Conservation (phyloP, 306 rosid species). For the Citrullus amarus region DNA sequence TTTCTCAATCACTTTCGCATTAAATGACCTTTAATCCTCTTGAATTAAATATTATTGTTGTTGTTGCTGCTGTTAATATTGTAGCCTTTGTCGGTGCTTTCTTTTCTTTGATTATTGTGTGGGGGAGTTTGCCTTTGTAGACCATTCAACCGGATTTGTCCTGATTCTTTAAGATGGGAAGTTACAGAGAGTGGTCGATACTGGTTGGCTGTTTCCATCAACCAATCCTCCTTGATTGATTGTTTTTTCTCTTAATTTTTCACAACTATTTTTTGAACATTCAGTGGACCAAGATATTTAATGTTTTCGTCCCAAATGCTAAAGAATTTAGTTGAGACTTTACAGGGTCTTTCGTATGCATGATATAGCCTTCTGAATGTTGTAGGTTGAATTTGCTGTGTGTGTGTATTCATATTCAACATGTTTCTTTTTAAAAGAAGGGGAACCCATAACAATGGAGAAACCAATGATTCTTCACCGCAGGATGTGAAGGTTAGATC, state of each 20-base stretch:
- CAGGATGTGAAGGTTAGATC: constrained; percentile 48
- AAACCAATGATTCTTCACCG: constrained; percentile 25
- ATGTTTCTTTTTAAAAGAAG: constrained; percentile 52
- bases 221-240: background rate
- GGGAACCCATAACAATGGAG: constrained; percentile 35
- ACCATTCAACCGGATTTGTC: background rate
- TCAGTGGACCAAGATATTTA: background rate
- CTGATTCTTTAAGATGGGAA: background rate
- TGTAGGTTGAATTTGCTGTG: constrained; percentile 8
- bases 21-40: background rate
- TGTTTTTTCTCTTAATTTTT: background rate
- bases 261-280: background rate
- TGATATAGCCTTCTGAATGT: background rate
- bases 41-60: background rate
- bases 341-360: background rate
- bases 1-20: background rate
- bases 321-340: background rate
- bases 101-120: background rate
- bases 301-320: background rate
- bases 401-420: background rate
- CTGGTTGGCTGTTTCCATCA: background rate
- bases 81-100: background rate
- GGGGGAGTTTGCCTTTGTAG: background rate
- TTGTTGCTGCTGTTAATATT: too few relatives aligned
- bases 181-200: background rate